A percentile compares a stretch with the other conserved stretches of the same genome.
phyloP scores from a whole-genome alignment of 129 eudicot genomes.

The Rutidosis leptorrhynchoides region DNA sequence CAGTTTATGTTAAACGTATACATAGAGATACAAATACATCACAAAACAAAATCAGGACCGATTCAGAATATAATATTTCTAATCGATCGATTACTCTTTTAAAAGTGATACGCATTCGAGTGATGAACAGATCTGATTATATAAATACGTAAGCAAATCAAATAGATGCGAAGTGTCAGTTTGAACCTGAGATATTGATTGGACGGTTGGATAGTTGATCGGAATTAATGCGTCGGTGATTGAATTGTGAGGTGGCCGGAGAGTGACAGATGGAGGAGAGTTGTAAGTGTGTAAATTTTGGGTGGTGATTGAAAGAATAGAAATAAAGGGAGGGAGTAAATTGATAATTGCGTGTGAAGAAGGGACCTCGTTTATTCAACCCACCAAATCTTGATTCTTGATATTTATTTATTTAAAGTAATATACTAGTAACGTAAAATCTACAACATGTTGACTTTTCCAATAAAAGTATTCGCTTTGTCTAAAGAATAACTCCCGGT shows the following conservation, averaged over 20 bases:
- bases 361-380: constrained; percentile 21
- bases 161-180: background rate
- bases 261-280: constrained; percentile 21
- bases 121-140: constrained; percentile 30
- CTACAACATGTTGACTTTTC: constrained; percentile 25
- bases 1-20: background rate
- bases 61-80: background rate
- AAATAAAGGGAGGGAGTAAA: constrained; percentile 21
- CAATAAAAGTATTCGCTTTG: constrained; percentile 8
- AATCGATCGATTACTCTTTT: background rate
- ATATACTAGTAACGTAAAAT: constrained; percentile 1
- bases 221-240: constrained; percentile 14
- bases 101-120: constrained; percentile 12
- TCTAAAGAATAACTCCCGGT: too few species aligned
- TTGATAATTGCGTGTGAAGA: constrained; percentile 29
- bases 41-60: background rate
- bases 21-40: background rate
- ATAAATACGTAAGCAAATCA: background rate
- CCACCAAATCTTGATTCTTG: constrained; percentile 8
- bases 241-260: constrained; percentile 32
- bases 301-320: constrained; percentile 1
- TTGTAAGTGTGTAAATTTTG: background rate
- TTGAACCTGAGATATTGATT: constrained; percentile 17
- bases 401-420: background rate
- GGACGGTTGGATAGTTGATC: constrained; percentile 11